Conservation (phyloP, 177 flowering plant genomes). For the Vitis hybrid region DNA sequence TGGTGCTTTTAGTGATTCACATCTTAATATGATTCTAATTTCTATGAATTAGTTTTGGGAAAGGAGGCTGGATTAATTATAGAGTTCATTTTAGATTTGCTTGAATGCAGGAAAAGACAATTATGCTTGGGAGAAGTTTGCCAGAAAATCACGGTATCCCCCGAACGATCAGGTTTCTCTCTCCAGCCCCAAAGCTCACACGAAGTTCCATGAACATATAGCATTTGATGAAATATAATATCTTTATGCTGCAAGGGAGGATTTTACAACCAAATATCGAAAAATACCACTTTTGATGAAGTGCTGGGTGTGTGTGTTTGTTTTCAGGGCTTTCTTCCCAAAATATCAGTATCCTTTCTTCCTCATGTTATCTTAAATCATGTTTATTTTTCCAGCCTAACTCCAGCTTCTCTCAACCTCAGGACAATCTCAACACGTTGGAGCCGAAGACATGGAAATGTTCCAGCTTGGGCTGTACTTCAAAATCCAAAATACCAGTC, state of each 20-base stretch:
- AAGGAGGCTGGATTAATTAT: background rate
- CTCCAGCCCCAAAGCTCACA: slow-evolving; percentile 3
- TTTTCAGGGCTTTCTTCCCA: slow-evolving; percentile 1
- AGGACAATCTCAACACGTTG: slow-evolving; percentile 10
- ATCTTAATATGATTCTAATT: background rate
- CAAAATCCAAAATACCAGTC: slow-evolving; percentile 15
- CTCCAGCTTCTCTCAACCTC: background rate
- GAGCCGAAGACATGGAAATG: slow-evolving; percentile 1
- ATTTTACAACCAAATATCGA: no score
- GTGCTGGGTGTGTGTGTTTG: no score
- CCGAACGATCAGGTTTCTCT: slow-evolving; percentile 35
- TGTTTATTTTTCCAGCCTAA: background rate
- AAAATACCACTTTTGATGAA: no score
- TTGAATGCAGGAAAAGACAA: slow-evolving; percentile 37
- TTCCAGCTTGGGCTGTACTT: slow-evolving; percentile 16
- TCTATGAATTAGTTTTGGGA: background rate
- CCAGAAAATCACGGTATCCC: slow-evolving; percentile 15
- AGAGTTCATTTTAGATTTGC: slow-evolving; percentile 19
- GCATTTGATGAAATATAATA: no score
- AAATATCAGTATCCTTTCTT: no score
- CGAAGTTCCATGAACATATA: no score
- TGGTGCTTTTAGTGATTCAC: background rate
- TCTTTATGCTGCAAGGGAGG: no score
- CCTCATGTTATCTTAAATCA: no score
- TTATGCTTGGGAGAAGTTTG: slow-evolving; percentile 12